phyloP scores from a whole-genome alignment of 345 rosid species.

The Schrenkiella parvula region DNA sequence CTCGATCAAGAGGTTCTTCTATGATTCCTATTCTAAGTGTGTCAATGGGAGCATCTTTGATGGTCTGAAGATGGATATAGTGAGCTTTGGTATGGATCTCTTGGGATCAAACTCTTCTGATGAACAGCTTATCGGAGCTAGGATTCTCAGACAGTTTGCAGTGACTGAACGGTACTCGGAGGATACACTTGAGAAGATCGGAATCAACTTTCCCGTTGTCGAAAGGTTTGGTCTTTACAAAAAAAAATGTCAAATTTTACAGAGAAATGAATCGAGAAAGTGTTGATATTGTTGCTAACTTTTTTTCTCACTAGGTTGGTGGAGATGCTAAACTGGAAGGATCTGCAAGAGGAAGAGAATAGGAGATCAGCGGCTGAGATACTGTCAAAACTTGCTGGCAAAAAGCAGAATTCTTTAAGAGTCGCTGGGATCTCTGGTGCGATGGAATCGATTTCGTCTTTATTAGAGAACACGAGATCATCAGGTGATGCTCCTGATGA shows the following conservation, averaged over 20 bases:
- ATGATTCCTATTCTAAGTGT: constrained; percentile 85
- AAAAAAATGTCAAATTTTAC: background rate
- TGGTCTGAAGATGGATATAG: constrained; percentile 87
- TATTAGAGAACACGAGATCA: constrained; percentile 56
- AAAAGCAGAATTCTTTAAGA: constrained; percentile 76
- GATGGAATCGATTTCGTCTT: constrained; percentile 88
- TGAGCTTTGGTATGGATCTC: constrained; percentile 67
- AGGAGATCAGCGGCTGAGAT: constrained; percentile 76
- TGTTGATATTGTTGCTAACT: background rate
- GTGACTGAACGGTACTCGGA: constrained; percentile 27
- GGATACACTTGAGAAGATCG: constrained; percentile 85
- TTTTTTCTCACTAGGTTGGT: constrained; percentile 32
- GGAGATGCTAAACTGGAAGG: constrained; percentile 95
- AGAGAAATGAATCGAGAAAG: background rate
- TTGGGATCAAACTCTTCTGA: constrained; percentile 69
- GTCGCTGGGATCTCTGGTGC: constrained; percentile 90
- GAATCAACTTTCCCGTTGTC: constrained; percentile 51
- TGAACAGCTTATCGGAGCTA: constrained; percentile 78
- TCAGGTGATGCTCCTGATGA: constrained; percentile 54
- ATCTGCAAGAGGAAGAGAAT: constrained; percentile 76
- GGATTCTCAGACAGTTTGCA: constrained; percentile 60
- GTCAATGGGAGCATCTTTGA: constrained; percentile 85
- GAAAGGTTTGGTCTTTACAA: constrained; percentile 41
- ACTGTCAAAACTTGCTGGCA: constrained; percentile 65
- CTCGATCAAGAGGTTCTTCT: constrained; percentile 71